Conservation (phyloP, 176 grass and related monocot genomes). For the Cenchrus purpureus region DNA sequence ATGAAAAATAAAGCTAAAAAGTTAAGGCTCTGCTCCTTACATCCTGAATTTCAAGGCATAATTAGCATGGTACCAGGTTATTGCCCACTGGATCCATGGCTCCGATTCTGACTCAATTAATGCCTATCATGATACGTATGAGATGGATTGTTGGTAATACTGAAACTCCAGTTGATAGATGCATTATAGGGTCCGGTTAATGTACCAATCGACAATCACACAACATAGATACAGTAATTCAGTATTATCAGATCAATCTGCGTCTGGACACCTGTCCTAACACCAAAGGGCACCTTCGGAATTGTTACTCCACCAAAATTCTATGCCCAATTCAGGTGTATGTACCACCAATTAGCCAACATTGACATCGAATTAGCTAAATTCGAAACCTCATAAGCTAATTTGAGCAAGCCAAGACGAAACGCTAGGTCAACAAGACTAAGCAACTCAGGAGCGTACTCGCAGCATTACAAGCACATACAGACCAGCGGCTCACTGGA, state of each 20-base stretch:
- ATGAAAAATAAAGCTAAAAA: neutral
- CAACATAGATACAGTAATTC: neutral
- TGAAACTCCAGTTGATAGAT: neutral
- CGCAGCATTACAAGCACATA: neutral
- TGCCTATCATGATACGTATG: neutral
- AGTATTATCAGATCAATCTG: neutral
- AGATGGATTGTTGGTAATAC: neutral
- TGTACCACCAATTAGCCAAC: neutral
- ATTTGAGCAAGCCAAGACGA: slow-evolving; percentile 32
- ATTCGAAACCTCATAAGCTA: neutral
- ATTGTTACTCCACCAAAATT: slow-evolving; percentile 1
- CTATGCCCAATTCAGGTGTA: neutral
- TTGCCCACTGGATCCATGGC: neutral
- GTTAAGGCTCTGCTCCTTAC: neutral
- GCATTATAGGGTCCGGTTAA: neutral
- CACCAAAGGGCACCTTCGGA: neutral
- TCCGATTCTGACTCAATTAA: slow-evolving; percentile 5
- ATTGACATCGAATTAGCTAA: neutral
- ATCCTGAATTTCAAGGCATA: neutral
- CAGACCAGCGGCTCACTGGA: neutral
- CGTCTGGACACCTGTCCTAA: neutral
- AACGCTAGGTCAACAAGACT: slow-evolving; percentile 44
- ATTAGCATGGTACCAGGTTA: neutral
- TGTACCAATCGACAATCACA: neutral
- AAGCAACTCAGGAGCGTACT: slow-evolving; percentile 15